Base-by-base conservation (phyloP, 2,329 filamentous ascomycete genomes). In the Cladosporium velox region DNA sequence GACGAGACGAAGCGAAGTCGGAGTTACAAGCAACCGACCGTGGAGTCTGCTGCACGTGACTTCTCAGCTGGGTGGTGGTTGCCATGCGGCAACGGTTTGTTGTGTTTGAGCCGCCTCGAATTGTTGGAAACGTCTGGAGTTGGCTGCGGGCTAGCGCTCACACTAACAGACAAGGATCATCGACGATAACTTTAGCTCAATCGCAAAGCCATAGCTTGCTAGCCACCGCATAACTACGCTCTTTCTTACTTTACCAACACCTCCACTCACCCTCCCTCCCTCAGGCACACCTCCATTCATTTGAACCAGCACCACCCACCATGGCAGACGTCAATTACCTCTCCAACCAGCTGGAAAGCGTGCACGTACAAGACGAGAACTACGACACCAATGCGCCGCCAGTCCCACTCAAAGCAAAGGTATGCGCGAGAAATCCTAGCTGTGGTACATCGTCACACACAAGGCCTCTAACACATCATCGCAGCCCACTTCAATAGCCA, bases 311-410 rank as follows among this genome's bases (percentile, higher is more conserved):
- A 26, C 41, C 41, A 12, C 52, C 41, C 24, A 24, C 55, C 52
- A 76, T 76, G 75, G 73, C 74, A 52, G 87, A 93, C 70, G 87
- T 91, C 67, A 87, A 91, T 72, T 88, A 87, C 61, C 84, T 98
- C 57, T 94, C 97, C 81, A 84, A 91, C 80, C 91, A 91, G 73
- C 92, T 98, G 76, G 93, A 97, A 87, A 90, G 89, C 79, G 87
- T 97, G 81, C 90, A 91, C 24, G 91, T 97, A 69, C 90, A 91
- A 73, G 93, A 97, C 76, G 93, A 97, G 80, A 96, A 94, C 76
- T 90, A 81, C 65, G 79, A 82, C 65, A 76, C 92, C 67, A 79
- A 82, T 35, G 81, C 81, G 64, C 84, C 87, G 62, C 67, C 68
- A 67, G 73, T 64, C 55, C 66, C 70, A 73, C 51, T 30, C 26